These are phyloP conservation scores for Paracamarosporium sp. DNA, from an alignment of 2,329 filamentous ascomycete genomes.

Conservation along the genomic window DNA sequence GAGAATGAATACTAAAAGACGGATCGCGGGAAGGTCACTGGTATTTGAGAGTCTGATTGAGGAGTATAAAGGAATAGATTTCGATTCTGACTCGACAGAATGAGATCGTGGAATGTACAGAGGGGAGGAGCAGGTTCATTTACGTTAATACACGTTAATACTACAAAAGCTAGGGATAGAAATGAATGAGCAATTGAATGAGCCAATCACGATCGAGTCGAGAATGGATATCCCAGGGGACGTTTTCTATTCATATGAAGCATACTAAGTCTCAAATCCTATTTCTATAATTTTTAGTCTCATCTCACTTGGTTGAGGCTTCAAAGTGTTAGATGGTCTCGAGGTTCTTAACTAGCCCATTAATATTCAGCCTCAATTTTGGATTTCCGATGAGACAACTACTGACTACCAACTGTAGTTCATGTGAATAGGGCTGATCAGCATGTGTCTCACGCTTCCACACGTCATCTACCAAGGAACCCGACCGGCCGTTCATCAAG, in stretches of 20 bases:
- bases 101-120: not conserved
- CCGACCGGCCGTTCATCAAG: not conserved
- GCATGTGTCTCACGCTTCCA: not conserved
- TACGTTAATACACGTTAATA: no score
- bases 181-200: no score
- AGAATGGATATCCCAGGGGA: no score
- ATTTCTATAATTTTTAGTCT: no score
- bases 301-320: no score
- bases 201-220: no score
- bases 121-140: not conserved
- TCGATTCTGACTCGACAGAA: no score
- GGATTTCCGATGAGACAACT: not conserved
- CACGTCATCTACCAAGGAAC: not conserved
- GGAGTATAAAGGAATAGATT: not conserved
- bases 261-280: no score
- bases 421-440: not conserved
- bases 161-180: no score
- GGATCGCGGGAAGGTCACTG: not conserved
- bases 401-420: not conserved
- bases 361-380: not conserved
- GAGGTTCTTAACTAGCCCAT: not conserved
- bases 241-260: no score
- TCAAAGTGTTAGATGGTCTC: not conserved
- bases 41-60: not conserved
- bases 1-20: not conserved